Evolutionary conservation across 345 rosid genomes (phyloP), one percentile per base, ranked within the genome.

Genomic region (Draba incana): DNA sequence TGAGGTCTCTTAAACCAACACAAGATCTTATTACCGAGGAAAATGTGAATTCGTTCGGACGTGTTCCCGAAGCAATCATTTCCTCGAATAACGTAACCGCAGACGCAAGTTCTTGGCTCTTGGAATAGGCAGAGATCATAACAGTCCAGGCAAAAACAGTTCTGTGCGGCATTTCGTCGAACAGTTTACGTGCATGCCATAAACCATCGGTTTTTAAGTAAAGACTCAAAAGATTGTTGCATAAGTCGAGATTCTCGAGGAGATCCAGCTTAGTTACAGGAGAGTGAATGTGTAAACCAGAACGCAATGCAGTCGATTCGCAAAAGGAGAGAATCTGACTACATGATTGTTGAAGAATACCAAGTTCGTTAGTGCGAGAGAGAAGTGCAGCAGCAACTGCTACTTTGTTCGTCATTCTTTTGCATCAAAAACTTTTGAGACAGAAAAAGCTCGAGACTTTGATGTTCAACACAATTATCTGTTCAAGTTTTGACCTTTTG

Each of bases 91-190:
- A 13, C 12, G 59, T 71, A 55, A 86, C 75, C 24, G 90, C 85
- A 0, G 72, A 72, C 30, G 54, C 80, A 54, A 81, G 82, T 49
- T 71, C 76, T 57, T 66, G 86, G 35, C 50, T 51, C 63, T 75
- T 78, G 13, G 66, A 74, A 65, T 82, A 75, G 20, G 83, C 84
- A 66, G 94, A 77, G 66, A 88, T 59, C 56, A 84, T 55, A 48
- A 81, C 84, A 0, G 94, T 83, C 88, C 94, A 90, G 0, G 94
- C 84, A 14, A 88, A 90, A 3, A 79, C 88, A 14, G 83, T 87
- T 62, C 66, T 88, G 0, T 44, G 64, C 12, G 83, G 82, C 93
- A 90, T 86, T 87, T 87, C 86, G 9, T 90, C 92, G 79, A 90
- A 88, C 62, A 88, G 54, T 31, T 81, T 78, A 74, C 81, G 85